Base-by-base conservation (phyloP, 495 filamentous ascomycete species). In the Aspergillus nidulans region DNA sequence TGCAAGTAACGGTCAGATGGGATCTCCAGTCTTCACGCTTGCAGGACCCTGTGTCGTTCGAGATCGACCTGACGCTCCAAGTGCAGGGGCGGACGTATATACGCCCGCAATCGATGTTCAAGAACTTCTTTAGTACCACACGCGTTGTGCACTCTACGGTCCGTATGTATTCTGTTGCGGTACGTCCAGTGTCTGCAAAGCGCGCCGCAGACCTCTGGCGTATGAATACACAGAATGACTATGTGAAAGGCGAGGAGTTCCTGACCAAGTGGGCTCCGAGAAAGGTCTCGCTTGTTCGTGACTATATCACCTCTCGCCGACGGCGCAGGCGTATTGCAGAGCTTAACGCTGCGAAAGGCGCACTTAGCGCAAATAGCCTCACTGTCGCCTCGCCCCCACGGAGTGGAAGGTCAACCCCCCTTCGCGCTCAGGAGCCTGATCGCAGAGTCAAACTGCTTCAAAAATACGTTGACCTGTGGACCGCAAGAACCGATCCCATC, bases 161-260 rank as follows among this genome's bases (percentile, higher is more conserved):
- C 20, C 85, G 83, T 36, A 86, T 95, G 56, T 99, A 95, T 74
- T 88, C 88, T 8, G 72, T 97, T 34, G 81, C 83, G 24, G 84
- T 99, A 67, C 88, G 87, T 38, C 94, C 94, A 0, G 84, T 88
- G 10, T 90, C 91, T 19, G 90, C 92, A 38, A 96, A 96, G 69
- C 83, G 89, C 24, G 94, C 89, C 0, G 89, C 89, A 7, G 94
- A 98, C 63, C 77, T 98, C 4, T 98, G 94, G 94, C 82, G 94
- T 47, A 95, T 98, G 91, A 92, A 91, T 67, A 97, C 90, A 3
- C 85, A 90, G 44, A 85, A 92, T 58, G 88, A 92, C 64, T 97
- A 95, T 62, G 87, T 97, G 58, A 95, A 95, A 66, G 94, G 94
- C 26, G 92, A 97, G 69, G 94, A 98, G 67, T 77, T 82, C 18